Percentiles rank a stretch among this genome's conserved stretches.
phyloP scores from a whole-genome alignment of 768 basidiomycete species.

The Lactifluus volemus region DNA sequence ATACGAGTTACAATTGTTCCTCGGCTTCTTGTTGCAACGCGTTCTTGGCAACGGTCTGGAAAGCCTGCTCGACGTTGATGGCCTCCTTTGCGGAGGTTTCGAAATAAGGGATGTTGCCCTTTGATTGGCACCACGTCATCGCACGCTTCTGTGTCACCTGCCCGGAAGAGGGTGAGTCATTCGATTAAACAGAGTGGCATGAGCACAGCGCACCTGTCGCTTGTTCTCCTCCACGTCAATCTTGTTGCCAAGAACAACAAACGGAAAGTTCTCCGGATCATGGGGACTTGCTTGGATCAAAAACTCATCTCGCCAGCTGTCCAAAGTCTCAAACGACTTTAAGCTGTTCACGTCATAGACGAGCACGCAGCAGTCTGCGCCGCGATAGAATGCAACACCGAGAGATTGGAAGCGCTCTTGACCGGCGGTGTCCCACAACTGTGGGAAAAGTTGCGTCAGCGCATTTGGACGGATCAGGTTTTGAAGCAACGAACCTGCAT shows the following conservation, averaged over 20 bases:
- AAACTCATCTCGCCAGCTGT: slow-evolving; percentile 99
- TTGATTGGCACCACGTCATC: slow-evolving; percentile 99
- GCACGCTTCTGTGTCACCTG: slow-evolving; percentile 99
- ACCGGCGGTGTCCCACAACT: slow-evolving; percentile 99
- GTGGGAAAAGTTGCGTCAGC: background rate
- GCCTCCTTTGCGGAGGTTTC: slow-evolving; percentile 99
- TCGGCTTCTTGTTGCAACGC: slow-evolving; percentile 96
- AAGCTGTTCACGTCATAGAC: slow-evolving; percentile 99
- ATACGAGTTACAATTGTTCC: slow-evolving; percentile 69
- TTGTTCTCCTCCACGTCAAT: slow-evolving; percentile 99
- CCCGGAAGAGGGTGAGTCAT: background rate
- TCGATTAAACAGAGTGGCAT: background rate
- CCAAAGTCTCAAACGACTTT: slow-evolving; percentile 97
- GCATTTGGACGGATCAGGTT: background rate
- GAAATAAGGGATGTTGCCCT: slow-evolving; percentile 99
- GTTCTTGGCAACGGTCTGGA: slow-evolving; percentile 99
- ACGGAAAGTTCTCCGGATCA: slow-evolving; percentile 99
- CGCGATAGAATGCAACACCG: slow-evolving; percentile 97
- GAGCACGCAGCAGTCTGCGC: slow-evolving; percentile 97
- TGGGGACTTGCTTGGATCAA: slow-evolving; percentile 97
- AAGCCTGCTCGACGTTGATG: slow-evolving; percentile 99
- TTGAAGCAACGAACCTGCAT: slow-evolving; percentile 70
- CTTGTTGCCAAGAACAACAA: slow-evolving; percentile 99
- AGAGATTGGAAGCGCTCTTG: slow-evolving; percentile 99
- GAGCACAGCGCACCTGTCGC: slow-evolving; percentile 59